Base-by-base conservation (phyloP, 2,329 filamentous ascomycete genomes). In the Cladosporium sp. region DNA sequence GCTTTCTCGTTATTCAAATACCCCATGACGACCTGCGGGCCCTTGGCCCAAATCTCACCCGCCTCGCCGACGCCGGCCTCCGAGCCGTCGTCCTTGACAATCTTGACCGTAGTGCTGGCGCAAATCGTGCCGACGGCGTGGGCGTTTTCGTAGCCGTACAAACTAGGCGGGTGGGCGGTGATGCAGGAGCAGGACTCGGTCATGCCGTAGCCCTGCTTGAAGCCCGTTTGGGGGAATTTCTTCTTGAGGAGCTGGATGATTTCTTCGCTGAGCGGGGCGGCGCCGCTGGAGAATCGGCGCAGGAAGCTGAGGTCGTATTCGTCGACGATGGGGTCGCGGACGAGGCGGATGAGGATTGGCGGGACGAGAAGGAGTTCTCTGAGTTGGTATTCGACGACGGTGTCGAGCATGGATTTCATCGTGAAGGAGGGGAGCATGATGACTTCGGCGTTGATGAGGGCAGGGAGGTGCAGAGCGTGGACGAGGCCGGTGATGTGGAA, bases 181-280 rank as follows among this genome's bases (percentile, higher is more conserved):
- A 86, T 82, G 56, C 80, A 84, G 2, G 72, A 75, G 62, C 80
- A 85, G 0, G 74, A 79, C 63, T 85, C 83, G 0, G 83, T 86
- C 82, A 86, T 85, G 22, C 83, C 83, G 58, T 85, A 86, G 1
- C 80, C 80, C 58, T 84, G 82, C 61, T 81, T 83, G 65, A 85
- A 83, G 0, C 80, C 80, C 0, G 77, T 80, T 1, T 74, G 67
- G 0, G 82, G 82, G 58, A 84, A 85, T 42, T 74, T 76, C 53
- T 73, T 69, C 51, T 79, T 66, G 12, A 85, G 68, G 19, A 77
- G 70, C 19, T 77, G 73, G n/a, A 85, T 70, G 48, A 86, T 77
- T 60, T 85, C 78, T 5, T 71, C 69, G 2, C 72, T 73, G 3
- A 83, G 64, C 0, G 82, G 83, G 0, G 83, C 83, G 0, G 82